phyloP scores from a whole-genome alignment of 441 rosid genomes.

The Jatropha podagrica region DNA sequence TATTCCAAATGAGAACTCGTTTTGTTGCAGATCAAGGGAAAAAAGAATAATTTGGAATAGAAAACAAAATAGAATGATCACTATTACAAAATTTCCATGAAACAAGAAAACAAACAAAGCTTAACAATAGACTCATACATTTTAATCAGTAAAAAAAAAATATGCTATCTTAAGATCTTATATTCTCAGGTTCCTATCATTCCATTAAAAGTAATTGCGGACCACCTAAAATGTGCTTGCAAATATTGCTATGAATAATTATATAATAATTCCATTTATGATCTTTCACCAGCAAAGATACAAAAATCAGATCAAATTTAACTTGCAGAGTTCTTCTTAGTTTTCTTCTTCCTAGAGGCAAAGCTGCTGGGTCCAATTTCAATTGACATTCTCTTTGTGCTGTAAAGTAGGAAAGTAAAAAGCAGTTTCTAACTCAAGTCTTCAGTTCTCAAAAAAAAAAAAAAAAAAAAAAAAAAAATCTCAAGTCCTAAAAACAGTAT shows the following conservation, averaged over 20 bases:
- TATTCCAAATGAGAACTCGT: too few species aligned
- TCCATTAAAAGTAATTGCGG: background rate
- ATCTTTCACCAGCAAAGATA: background rate
- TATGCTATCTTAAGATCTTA: slow-evolving; percentile 1
- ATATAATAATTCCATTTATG: too few species aligned
- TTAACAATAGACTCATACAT: background rate
- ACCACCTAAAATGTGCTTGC: background rate
- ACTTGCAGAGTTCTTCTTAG: slow-evolving; percentile 39
- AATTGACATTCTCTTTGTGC: slow-evolving; percentile 72
- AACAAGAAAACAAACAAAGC: background rate
- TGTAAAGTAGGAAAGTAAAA: slow-evolving; percentile 28
- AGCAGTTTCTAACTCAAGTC: background rate
- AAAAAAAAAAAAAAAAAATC: background rate
- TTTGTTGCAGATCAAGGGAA: too few species aligned
- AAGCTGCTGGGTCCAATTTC: slow-evolving; percentile 68
- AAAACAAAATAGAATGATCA: background rate
- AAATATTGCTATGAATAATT: background rate
- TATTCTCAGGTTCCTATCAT: background rate
- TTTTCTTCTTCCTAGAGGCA: slow-evolving; percentile 72
- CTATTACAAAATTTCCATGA: background rate
- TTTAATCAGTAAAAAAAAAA: background rate
- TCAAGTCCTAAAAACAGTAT: background rate
- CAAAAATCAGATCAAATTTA: slow-evolving; percentile 8
- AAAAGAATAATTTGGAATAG: background rate
- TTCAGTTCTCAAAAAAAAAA: background rate